Evolutionary conservation across 805 yeast genomes (phyloP).

Genomic region (Saccharomycopsis capsularis): DNA sequence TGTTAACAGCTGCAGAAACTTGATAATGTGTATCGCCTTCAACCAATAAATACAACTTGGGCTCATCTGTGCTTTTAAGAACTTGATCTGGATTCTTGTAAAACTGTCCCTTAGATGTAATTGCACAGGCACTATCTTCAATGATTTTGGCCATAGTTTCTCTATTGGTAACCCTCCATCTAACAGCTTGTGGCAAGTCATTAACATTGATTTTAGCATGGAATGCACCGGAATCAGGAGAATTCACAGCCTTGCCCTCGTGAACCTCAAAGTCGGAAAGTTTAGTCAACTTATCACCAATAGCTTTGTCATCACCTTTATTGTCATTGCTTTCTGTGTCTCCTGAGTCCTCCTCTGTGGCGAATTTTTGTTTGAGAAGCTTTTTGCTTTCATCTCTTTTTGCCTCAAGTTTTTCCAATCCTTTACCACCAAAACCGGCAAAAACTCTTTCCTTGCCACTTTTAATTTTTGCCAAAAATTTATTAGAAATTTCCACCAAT

Average conservation of each 20-base stretch:
- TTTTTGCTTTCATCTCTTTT: slow-evolving; percentile 37
- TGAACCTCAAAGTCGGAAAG: slow-evolving; percentile 21
- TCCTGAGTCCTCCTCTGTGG: slow-evolving; percentile 11
- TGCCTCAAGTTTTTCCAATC: slow-evolving; percentile 70
- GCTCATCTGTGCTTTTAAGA: slow-evolving; percentile 48
- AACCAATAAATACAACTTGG: slow-evolving; percentile 67
- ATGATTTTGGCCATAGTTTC: slow-evolving; percentile 56
- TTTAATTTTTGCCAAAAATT: slow-evolving; percentile 55
- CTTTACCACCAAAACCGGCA: slow-evolving; percentile 91
- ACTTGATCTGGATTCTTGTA: slow-evolving; percentile 54
- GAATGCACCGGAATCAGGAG: slow-evolving; percentile 49
- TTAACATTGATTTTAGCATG: slow-evolving; percentile 71
- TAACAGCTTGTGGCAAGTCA: slow-evolving; percentile 73
- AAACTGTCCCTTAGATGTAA: slow-evolving; percentile 76
- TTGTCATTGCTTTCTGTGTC: slow-evolving; percentile 23
- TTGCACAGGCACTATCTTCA: slow-evolving; percentile 66
- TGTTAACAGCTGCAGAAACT: slow-evolving; percentile 17
- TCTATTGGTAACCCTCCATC: slow-evolving; percentile 72
- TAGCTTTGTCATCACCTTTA: slow-evolving; percentile 23
- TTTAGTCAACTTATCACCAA: slow-evolving; percentile 19
- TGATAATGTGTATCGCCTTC: slow-evolving; percentile 49
- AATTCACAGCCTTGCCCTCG: slow-evolving; percentile 39
- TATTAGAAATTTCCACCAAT: slow-evolving; percentile 39
- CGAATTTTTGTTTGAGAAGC: slow-evolving; percentile 11
- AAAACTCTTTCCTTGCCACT: slow-evolving; percentile 56